phyloP scores from a whole-genome alignment of 2,329 filamentous ascomycete genomes.

The Aureobasidium mangrovei region DNA sequence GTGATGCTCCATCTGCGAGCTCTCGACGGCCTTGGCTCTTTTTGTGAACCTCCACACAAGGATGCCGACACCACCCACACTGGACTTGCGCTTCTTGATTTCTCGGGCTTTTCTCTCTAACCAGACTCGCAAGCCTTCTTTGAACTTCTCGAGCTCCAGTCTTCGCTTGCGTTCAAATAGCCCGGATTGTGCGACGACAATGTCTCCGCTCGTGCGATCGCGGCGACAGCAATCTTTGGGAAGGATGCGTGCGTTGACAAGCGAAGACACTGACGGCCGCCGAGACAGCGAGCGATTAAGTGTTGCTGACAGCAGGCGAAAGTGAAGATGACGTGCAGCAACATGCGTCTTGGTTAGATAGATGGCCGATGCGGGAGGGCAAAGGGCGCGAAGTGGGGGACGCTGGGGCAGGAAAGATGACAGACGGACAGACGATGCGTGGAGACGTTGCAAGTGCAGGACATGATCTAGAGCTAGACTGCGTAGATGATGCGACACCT shows the following conservation, averaged over 20 bases:
- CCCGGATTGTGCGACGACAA: constrained; percentile 23
- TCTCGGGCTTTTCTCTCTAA: constrained; percentile 39
- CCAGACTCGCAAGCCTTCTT: constrained; percentile 58
- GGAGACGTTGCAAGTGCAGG: constrained; percentile 54
- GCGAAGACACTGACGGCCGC: constrained; percentile 50
- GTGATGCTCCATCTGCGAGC: constrained; percentile 15
- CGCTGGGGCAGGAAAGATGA: constrained; percentile 49
- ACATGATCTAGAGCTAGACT: constrained; percentile 55
- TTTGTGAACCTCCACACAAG: constrained; percentile 33
- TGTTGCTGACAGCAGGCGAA: constrained; percentile 56
- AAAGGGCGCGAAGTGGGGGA: constrained; percentile 49
- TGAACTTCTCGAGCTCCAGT: constrained; percentile 58
- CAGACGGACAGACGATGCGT: constrained; percentile 46
- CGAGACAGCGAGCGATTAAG: constrained; percentile 53
- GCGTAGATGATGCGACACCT: constrained; percentile 57
- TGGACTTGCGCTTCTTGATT: constrained; percentile 30
- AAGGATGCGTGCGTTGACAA: constrained; percentile 57
- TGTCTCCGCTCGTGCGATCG: constrained; percentile 26
- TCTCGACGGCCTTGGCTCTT: constrained; percentile 36
- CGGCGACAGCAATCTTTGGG: constrained; percentile 50
- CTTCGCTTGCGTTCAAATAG: constrained; percentile 54
- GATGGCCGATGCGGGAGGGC: constrained; percentile 56
- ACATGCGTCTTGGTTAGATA: constrained; percentile 59
- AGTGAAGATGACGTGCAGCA: constrained; percentile 54
- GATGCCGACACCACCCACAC: constrained; percentile 32